These are phyloP conservation scores for Paratrypanosoma confusum DNA, from an alignment of 208 protist genomes.

Conservation along the genomic window DNA sequence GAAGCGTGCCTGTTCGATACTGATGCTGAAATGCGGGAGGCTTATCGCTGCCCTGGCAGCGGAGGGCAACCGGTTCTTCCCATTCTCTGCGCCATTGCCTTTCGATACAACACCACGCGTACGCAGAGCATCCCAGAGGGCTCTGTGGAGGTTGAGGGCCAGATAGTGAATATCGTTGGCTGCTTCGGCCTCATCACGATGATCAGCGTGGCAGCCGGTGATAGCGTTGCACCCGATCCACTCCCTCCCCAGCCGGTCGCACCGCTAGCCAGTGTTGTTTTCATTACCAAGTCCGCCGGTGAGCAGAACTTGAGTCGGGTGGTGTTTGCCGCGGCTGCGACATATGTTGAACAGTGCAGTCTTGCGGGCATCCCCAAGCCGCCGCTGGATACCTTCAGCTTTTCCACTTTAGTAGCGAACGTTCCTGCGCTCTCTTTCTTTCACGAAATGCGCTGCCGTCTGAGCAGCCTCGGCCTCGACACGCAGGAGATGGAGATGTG, in stretches of 20 bases:
- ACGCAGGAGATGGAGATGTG: constrained; percentile 79
- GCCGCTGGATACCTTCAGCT: constrained; percentile 81
- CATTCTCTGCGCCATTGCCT: constrained; percentile 75
- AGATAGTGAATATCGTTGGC: constrained; percentile 73
- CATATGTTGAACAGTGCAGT: constrained; percentile 71
- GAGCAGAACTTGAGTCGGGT: constrained; percentile 78
- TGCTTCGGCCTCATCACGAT: constrained; percentile 78
- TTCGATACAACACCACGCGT: constrained; percentile 37
- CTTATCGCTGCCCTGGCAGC: constrained; percentile 36
- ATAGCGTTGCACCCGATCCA: too few species aligned
- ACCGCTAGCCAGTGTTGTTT: constrained; percentile 70
- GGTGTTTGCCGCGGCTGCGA: constrained; percentile 64
- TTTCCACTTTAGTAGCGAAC: constrained; percentile 78
- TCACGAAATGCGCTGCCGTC: constrained; percentile 77
- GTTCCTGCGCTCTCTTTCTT: constrained; percentile 75
- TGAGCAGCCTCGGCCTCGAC: constrained; percentile 49
- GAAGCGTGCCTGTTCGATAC: constrained; percentile 78
- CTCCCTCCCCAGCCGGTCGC: constrained; percentile 55
- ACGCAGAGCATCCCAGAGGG: constrained; percentile 18
- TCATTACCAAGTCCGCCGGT: constrained; percentile 74
- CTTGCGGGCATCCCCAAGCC: constrained; percentile 58
- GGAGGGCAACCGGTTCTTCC: constrained; percentile 63
- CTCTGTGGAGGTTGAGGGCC: constrained; percentile 45
- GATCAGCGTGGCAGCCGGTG: too few species aligned
- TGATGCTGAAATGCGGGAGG: constrained; percentile 67